A percentile compares a stretch with the other conserved stretches of the same genome.
These are phyloP conservation scores for Wickerhamiella siamensis DNA, from an alignment of 805 yeast species.

Conservation along the genomic window DNA sequence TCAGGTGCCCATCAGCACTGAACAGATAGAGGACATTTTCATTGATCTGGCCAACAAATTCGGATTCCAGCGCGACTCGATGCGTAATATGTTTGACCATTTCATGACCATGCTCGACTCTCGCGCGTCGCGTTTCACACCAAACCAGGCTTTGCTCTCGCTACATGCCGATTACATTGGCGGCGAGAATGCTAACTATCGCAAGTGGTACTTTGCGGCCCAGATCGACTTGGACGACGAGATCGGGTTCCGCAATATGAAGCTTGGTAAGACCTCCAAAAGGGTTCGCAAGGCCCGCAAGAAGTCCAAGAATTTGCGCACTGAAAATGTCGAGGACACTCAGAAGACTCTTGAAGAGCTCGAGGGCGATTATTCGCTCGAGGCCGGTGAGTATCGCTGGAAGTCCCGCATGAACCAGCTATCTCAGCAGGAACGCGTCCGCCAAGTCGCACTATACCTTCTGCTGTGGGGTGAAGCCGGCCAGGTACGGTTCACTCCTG, in stretches of 20 bases:
- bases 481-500: constrained; percentile 82
- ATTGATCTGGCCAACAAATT: constrained; percentile 43
- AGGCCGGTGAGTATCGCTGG: constrained; percentile 77
- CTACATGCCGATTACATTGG: constrained; percentile 88
- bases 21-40: constrained; percentile 49
- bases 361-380: constrained; percentile 51
- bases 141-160: constrained; percentile 54
- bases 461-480: constrained; percentile 70
- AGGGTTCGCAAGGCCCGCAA: constrained; percentile 35
- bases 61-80: constrained; percentile 75
- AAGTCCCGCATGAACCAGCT: constrained; percentile 43
- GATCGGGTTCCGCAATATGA: constrained; percentile 42
- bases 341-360: constrained; percentile 49
- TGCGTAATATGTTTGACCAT: constrained; percentile 68
- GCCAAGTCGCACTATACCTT: constrained; percentile 49
- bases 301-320: constrained; percentile 28
- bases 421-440: constrained; percentile 42
- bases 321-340: constrained; percentile 34
- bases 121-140: constrained; percentile 64
- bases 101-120: constrained; percentile 74
- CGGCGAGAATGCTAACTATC: constrained; percentile 73
- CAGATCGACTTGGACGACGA: constrained; percentile 64
- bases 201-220: constrained; percentile 87
- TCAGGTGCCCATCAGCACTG: constrained; percentile 59
- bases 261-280: constrained; percentile 34